Percentiles rank a stretch among this genome's conserved stretches.
Evolutionary conservation across 176 grass and related monocot species (phyloP).

Genomic region (Metroxylon sagu): DNA sequence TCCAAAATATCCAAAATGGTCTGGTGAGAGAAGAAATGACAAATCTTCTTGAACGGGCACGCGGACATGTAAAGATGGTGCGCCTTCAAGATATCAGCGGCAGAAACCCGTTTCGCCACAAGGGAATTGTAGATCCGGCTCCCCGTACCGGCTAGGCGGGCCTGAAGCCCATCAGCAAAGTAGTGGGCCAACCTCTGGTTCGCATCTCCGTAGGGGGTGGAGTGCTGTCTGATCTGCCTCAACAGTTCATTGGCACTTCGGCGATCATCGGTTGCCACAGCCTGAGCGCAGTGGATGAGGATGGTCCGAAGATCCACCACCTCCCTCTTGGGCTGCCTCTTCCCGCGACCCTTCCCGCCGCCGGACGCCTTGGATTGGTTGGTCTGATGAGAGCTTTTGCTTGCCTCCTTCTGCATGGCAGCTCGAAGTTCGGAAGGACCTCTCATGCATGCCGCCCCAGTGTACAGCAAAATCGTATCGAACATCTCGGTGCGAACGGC

Average conservation of each 20-base stretch:
- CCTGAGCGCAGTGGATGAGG: slow-evolving; percentile 78
- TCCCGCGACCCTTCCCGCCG: slow-evolving; percentile 56
- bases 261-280: slow-evolving; percentile 61
- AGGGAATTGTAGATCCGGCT: slow-evolving; percentile 71
- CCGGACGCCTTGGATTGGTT: slow-evolving; percentile 44
- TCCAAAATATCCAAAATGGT: slow-evolving; percentile 75
- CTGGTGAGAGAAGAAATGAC: slow-evolving; percentile 90
- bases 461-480: slow-evolving; percentile 75
- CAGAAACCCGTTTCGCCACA: slow-evolving; percentile 30
- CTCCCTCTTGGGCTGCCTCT: slow-evolving; percentile 69
- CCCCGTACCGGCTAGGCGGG: slow-evolving; percentile 77
- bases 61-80: slow-evolving; percentile 76
- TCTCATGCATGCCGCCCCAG: slow-evolving; percentile 50
- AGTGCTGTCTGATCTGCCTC: slow-evolving; percentile 88
- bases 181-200: slow-evolving; percentile 69
- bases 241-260: slow-evolving; percentile 55
- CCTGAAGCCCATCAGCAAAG: slow-evolving; percentile 85
- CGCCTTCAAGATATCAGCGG: slow-evolving; percentile 74
- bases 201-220: slow-evolving; percentile 48
- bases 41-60: slow-evolving; percentile 91
- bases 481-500: slow-evolving; percentile 59
- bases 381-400: slow-evolving; percentile 22
- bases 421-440: slow-evolving; percentile 59
- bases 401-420: slow-evolving; percentile 43
- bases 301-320: slow-evolving; percentile 81